Conservation (phyloP, 2,329 filamentous ascomycete genomes). For the Colletotrichum euphorbiae region DNA sequence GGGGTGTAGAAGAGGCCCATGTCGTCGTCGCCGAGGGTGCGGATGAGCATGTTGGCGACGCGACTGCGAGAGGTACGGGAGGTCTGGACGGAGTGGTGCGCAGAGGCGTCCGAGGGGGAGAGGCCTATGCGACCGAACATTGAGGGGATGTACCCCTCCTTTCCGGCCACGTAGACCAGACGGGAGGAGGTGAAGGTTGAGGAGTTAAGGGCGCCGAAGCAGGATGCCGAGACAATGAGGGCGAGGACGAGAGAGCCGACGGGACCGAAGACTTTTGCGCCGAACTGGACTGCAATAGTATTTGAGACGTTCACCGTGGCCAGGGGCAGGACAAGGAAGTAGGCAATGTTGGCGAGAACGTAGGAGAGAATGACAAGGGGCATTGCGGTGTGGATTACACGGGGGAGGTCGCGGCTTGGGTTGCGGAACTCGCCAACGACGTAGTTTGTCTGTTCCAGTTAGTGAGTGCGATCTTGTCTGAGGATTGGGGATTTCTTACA, state of each 20-base stretch:
- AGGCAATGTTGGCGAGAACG: constrained; percentile 89
- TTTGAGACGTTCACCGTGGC: constrained; percentile 86
- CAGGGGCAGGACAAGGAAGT: constrained; percentile 91
- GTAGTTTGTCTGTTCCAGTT: constrained; percentile 81
- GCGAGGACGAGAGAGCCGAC: constrained; percentile 86
- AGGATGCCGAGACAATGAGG: constrained; percentile 88
- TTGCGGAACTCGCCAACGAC: constrained; percentile 97
- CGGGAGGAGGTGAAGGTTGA: constrained; percentile 93
- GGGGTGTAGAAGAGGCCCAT: constrained; percentile 91
- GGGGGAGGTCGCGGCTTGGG: constrained; percentile 87
- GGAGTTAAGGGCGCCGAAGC: constrained; percentile 94
- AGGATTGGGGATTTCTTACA: constrained; percentile 63
- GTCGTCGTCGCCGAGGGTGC: constrained; percentile 79
- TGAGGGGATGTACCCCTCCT: constrained; percentile 90
- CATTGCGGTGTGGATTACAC: constrained; percentile 96
- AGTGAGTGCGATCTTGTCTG: not conserved
- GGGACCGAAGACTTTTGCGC: constrained; percentile 87
- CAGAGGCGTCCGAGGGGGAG: constrained; percentile 52
- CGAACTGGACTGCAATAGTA: constrained; percentile 96
- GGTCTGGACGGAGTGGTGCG: constrained; percentile 51
- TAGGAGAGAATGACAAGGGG: constrained; percentile 92
- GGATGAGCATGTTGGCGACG: constrained; percentile 68
- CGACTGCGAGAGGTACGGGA: constrained; percentile 65
- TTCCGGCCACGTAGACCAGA: constrained; percentile 92
- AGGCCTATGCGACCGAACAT: constrained; percentile 88